phyloP scores from a whole-genome alignment of 768 basidiomycete genomes.

The Steccherinum ochraceum region DNA sequence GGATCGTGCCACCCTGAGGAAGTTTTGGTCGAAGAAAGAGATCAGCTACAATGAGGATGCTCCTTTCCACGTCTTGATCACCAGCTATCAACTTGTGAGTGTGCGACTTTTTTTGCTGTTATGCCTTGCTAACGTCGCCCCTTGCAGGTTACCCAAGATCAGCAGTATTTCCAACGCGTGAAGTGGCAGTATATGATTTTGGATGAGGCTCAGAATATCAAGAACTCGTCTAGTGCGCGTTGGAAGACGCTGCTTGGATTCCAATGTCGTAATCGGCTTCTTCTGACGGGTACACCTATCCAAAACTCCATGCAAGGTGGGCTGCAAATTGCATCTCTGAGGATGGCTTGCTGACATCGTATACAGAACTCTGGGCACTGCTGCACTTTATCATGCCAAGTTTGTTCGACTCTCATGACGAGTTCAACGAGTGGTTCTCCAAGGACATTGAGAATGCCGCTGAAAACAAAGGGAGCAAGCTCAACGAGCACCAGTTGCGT shows the following conservation, averaged over 20 bases:
- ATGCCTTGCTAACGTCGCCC: not conserved
- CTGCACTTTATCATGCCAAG: slow-evolving; percentile 99
- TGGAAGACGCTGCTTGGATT: slow-evolving; percentile 98
- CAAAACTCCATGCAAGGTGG: slow-evolving; percentile 99
- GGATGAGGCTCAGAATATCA: slow-evolving; percentile 99
- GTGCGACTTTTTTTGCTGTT: not conserved
- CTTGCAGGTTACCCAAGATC: slow-evolving; percentile 83
- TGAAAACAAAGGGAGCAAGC: slow-evolving; percentile 84
- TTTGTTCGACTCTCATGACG: slow-evolving; percentile 97
- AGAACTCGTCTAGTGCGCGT: slow-evolving; percentile 90
- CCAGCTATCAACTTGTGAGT: slow-evolving; percentile 90
- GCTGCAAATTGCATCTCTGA: slow-evolving; percentile 10
- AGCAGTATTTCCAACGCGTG: slow-evolving; percentile 94
- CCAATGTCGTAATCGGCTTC: slow-evolving; percentile 89
- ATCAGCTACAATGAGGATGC: slow-evolving; percentile 93
- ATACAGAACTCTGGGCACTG: slow-evolving; percentile 85
- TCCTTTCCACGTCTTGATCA: slow-evolving; percentile 94
- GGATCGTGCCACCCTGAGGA: slow-evolving; percentile 88
- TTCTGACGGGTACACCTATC: slow-evolving; percentile 96
- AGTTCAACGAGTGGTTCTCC: slow-evolving; percentile 99
- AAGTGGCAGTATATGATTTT: slow-evolving; percentile 99
- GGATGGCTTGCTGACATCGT: not conserved
- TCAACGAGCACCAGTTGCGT: slow-evolving; percentile 93
- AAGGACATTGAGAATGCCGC: slow-evolving; percentile 97
- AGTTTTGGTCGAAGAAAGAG: slow-evolving; percentile 98